These are phyloP conservation scores for Ustilago lituana DNA, from an alignment of 1,284 basidiomycete species.

Conservation along the genomic window DNA sequence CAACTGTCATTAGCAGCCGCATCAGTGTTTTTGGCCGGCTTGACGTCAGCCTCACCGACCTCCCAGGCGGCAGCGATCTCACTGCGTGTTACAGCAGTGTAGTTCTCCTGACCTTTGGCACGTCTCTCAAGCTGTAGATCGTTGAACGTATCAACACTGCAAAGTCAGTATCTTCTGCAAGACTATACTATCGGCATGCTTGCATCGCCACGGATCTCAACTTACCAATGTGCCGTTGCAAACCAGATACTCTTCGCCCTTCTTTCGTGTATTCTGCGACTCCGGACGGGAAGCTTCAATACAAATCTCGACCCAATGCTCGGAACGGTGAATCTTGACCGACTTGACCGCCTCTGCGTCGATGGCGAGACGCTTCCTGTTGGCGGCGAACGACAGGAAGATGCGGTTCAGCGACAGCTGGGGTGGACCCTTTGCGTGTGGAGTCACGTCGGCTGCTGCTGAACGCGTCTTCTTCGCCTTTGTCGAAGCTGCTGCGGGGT, in stretches of 20 bases:
- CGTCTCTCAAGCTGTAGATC: constrained; percentile 47
- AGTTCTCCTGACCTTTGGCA: constrained; percentile 37
- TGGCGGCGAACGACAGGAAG: constrained; percentile 92
- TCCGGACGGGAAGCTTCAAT: constrained; percentile 66
- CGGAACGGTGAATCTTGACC: constrained; percentile 81
- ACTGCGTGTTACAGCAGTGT: constrained; percentile 28
- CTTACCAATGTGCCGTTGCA: constrained; percentile 74
- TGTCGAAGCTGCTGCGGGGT: neutral
- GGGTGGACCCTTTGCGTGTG: constrained; percentile 55
- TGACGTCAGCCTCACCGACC: neutral
- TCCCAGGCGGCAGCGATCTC: constrained; percentile 42
- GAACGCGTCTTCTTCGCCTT: constrained; percentile 2
- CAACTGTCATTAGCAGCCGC: neutral
- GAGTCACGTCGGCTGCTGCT: neutral
- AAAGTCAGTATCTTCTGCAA: constrained; percentile 1
- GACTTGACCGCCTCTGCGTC: constrained; percentile 85
- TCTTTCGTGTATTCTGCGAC: constrained; percentile 49
- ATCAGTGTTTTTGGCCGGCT: neutral
- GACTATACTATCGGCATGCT: too few relatives aligned
- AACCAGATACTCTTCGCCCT: constrained; percentile 71
- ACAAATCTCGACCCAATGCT: constrained; percentile 84
- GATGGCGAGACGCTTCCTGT: constrained; percentile 83
- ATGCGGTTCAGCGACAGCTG: constrained; percentile 71
- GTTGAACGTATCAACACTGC: too few relatives aligned
- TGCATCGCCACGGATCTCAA: too few relatives aligned